Conservation (phyloP, 2,329 filamentous ascomycete genomes). For the Pseudocercospora fijiensis region DNA sequence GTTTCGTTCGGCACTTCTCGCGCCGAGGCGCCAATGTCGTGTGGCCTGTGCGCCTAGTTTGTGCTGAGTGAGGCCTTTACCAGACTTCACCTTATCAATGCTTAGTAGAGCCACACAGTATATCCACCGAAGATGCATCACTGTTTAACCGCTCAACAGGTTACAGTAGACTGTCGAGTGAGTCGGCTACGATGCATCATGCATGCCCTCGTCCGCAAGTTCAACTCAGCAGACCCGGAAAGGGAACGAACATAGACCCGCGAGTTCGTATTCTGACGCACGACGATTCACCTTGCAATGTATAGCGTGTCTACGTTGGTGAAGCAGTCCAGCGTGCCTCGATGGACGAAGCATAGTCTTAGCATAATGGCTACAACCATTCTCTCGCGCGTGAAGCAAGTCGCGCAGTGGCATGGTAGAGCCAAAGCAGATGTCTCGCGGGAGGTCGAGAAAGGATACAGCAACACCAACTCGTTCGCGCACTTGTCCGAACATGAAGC, state of each 20-base stretch:
- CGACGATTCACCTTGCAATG: not conserved
- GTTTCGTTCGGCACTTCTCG: not conserved
- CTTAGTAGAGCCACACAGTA: not conserved
- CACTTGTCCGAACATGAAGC: conserved; percentile 16
- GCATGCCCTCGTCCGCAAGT: not conserved
- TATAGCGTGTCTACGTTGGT: not conserved
- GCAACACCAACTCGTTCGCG: not conserved
- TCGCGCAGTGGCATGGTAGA: not conserved
- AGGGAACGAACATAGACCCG: not conserved
- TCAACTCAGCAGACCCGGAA: not conserved
- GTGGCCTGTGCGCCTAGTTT: not conserved
- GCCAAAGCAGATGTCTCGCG: not conserved
- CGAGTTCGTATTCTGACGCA: not conserved
- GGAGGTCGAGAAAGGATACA: not conserved
- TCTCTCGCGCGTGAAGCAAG: not conserved
- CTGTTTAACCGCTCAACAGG: not conserved
- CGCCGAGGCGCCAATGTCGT: not conserved
- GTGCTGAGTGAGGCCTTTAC: too few species aligned
- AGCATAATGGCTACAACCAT: not conserved
- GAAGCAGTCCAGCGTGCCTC: not conserved
- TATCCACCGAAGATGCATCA: not conserved
- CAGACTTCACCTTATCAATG: not conserved
- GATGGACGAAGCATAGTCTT: not conserved
- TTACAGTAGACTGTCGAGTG: not conserved
- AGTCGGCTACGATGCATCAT: not conserved